Percentiles rank a stretch among this genome's conserved stretches.
Evolutionary conservation across 257 asterid species (phyloP).

Genomic region (Gardenia jasminoides): DNA sequence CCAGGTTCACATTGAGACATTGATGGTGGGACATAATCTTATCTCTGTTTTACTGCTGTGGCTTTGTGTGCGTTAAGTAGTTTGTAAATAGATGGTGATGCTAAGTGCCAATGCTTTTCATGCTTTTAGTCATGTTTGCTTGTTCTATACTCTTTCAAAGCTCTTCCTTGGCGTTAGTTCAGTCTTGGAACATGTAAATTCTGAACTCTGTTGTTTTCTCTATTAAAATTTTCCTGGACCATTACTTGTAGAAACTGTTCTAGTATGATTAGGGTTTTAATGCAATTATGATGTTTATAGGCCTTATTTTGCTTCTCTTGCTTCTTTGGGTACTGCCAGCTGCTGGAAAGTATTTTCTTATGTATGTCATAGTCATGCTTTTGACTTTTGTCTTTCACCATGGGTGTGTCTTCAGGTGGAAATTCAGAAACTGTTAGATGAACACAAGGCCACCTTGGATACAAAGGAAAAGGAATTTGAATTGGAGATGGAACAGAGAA

Average conservation of each 20-base stretch:
- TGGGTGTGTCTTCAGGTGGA: slow-evolving; percentile 54
- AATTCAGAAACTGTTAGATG: slow-evolving; percentile 83
- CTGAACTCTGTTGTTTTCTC: background rate
- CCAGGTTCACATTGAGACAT: background rate
- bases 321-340: background rate
- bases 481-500: slow-evolving; percentile 71
- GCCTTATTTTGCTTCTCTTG: background rate
- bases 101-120: background rate
- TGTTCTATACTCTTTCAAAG: background rate
- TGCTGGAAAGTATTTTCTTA: background rate
- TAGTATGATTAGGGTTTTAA: background rate
- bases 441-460: slow-evolving; percentile 61
- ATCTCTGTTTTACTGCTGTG: background rate
- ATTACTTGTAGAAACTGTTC: background rate
- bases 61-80: background rate
- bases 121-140: background rate
- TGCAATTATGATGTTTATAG: background rate
- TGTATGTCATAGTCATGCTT: background rate
- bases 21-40: background rate
- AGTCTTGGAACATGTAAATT: background rate
- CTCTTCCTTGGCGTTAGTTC: background rate
- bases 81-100: background rate
- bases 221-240: background rate
- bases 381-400: slow-evolving; percentile 12
- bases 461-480: slow-evolving; percentile 72